These are phyloP conservation scores for Paxillus ammoniavirescens DNA, from an alignment of 768 basidiomycete species.

Conservation along the genomic window DNA sequence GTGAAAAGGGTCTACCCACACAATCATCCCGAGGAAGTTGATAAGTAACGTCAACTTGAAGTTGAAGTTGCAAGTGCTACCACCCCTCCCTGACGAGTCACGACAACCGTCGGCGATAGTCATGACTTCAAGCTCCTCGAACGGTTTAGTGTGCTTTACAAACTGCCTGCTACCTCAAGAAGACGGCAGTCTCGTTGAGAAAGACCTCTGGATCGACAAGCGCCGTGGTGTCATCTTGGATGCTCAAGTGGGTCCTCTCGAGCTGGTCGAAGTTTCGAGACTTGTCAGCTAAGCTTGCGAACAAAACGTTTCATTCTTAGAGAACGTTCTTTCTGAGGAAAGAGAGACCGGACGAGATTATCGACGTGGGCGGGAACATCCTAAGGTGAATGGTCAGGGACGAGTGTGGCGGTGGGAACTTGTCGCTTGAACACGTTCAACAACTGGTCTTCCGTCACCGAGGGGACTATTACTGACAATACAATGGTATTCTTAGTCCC, in stretches of 20 bases:
- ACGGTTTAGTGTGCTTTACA: slow-evolving; percentile 81
- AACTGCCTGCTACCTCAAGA: slow-evolving; percentile 81
- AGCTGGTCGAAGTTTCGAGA: neutral
- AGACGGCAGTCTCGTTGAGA: slow-evolving; percentile 70
- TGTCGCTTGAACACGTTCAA: neutral
- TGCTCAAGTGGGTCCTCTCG: slow-evolving; percentile 51
- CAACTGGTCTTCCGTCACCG: neutral
- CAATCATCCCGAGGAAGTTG: too few relatives aligned
- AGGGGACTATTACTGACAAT: slow-evolving; percentile 7
- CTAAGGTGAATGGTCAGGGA: slow-evolving; percentile 47
- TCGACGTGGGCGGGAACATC: slow-evolving; percentile 77
- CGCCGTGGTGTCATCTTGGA: slow-evolving; percentile 70
- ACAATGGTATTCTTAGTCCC: slow-evolving; percentile 47
- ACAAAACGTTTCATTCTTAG: slow-evolving; percentile 32
- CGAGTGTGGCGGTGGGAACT: neutral
- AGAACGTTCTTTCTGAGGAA: slow-evolving; percentile 63
- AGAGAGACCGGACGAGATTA: slow-evolving; percentile 57
- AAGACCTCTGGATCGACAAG: slow-evolving; percentile 83
- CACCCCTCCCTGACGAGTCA: too few relatives aligned
- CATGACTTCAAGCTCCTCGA: slow-evolving; percentile 23
- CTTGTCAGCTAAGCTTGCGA: neutral
- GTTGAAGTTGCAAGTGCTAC: too few relatives aligned
- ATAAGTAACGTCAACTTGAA: too few relatives aligned
- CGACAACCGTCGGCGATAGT: too few relatives aligned
- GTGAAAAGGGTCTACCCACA: too few relatives aligned